These are phyloP conservation scores for Platanus orientalis DNA, from an alignment of 164 flowering plant species.

Conservation along the genomic window DNA sequence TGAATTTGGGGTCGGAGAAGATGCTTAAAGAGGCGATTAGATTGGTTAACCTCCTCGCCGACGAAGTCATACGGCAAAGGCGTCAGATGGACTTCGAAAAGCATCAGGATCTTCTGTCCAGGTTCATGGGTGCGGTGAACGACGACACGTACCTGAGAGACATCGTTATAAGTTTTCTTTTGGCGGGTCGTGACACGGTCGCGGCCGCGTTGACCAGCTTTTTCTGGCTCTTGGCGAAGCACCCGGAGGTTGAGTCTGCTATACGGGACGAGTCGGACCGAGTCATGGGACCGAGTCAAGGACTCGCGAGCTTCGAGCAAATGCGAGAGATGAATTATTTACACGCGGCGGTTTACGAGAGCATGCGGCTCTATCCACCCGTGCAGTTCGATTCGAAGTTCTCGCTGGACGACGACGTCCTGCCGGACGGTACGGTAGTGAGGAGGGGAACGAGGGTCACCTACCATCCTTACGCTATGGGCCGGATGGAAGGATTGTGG, in stretches of 20 bases:
- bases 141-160: constrained; percentile 54
- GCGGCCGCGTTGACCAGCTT: constrained; percentile 60
- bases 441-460: constrained; percentile 57
- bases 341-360: constrained; percentile 52
- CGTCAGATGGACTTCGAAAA: constrained; percentile 16
- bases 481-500: constrained; percentile 68
- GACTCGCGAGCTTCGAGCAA: constrained; percentile 29
- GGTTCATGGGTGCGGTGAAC: constrained; percentile 39
- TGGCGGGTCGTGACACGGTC: constrained; percentile 77
- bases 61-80: constrained; percentile 39
- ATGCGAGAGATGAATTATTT: constrained; percentile 46
- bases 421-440: constrained; percentile 63
- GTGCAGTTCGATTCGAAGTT: constrained; percentile 64
- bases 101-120: constrained; percentile 52
- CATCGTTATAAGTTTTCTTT: constrained; percentile 56
- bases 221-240: constrained; percentile 41
- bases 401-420: constrained; percentile 43
- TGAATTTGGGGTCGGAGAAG: constrained; percentile 47
- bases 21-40: constrained; percentile 35
- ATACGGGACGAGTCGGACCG: constrained; percentile 36
- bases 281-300: constrained; percentile 22
- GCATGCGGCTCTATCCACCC: constrained; percentile 67
- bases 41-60: constrained; percentile 31
- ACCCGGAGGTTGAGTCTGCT: constrained; percentile 33
- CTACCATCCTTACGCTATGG: constrained; percentile 83